phyloP scores from a whole-genome alignment of 495 filamentous ascomycete species.

The Trichocladium antarcticum region DNA sequence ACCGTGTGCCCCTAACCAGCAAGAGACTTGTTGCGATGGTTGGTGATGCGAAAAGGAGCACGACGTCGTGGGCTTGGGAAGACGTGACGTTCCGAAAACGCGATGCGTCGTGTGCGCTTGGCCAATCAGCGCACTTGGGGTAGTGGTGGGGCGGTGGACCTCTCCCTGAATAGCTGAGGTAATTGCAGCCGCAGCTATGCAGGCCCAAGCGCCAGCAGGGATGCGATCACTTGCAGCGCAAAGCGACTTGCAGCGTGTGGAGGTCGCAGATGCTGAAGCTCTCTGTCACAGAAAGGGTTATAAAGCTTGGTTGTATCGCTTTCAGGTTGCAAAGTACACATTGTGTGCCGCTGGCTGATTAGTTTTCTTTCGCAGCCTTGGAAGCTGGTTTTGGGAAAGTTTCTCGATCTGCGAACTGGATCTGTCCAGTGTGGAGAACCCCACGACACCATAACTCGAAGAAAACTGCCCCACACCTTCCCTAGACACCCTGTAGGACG shows the following conservation, averaged over 20 bases:
- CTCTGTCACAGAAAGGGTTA: not conserved
- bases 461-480: too few relatives aligned
- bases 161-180: conserved; percentile 13
- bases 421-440: not conserved
- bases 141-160: not conserved
- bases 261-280: too few relatives aligned
- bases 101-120: conserved; percentile 13
- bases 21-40: conserved; percentile 11
- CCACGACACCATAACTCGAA: not conserved
- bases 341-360: too few relatives aligned
- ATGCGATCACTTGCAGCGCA: not conserved
- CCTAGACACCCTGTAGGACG: too few relatives aligned
- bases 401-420: not conserved
- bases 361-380: too few relatives aligned
- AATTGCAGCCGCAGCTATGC: conserved; percentile 6
- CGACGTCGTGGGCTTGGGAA: conserved; percentile 10
- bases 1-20: conserved; percentile 12
- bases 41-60: conserved; percentile 18
- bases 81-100: conserved; percentile 31
- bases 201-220: conserved; percentile 2
- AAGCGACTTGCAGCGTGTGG: not conserved
- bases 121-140: conserved; percentile 8
- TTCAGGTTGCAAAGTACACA: too few relatives aligned
- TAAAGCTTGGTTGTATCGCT: too few relatives aligned
- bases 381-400: too few relatives aligned